Conservation (phyloP, 495 filamentous ascomycete species). For the Viridothelium virens region DNA sequence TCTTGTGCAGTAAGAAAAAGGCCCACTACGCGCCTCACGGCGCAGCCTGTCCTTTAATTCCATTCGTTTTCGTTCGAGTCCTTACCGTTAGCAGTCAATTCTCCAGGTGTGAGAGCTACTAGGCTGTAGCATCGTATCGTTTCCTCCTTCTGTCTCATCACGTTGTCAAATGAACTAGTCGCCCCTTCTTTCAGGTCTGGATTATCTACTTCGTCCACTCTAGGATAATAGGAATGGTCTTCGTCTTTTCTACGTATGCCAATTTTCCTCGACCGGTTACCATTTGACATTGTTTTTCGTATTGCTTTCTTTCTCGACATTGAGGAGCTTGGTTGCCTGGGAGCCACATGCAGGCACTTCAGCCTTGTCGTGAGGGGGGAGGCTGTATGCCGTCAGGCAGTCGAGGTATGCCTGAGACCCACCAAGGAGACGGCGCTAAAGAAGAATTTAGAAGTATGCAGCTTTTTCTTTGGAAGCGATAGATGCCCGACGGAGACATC, state of each 20-base stretch:
- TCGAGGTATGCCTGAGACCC: conserved; percentile 45
- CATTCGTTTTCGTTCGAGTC: background rate
- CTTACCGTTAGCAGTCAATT: background rate
- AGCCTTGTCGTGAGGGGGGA: conserved; percentile 49
- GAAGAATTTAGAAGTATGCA: conserved; percentile 5
- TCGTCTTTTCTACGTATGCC: conserved; percentile 23
- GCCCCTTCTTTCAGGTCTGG: too few species aligned
- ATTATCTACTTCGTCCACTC: background rate
- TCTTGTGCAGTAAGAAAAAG: background rate
- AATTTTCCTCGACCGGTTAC: conserved; percentile 26
- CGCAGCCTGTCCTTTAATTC: background rate
- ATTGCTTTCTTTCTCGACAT: conserved; percentile 38
- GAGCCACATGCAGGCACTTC: conserved; percentile 47
- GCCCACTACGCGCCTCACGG: background rate
- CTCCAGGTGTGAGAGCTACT: background rate
- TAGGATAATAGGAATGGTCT: background rate
- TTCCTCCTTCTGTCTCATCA: background rate
- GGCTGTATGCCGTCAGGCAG: conserved; percentile 51
- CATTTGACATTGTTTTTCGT: conserved; percentile 32
- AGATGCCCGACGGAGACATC: background rate
- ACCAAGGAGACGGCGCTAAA: conserved; percentile 18
- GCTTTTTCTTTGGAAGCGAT: conserved; percentile 1
- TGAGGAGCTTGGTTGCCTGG: conserved; percentile 45
- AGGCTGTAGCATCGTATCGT: background rate
- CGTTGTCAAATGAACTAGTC: too few species aligned